These are phyloP conservation scores for Auricularia sp. DNA, from an alignment of 768 basidiomycete genomes.

Conservation along the genomic window DNA sequence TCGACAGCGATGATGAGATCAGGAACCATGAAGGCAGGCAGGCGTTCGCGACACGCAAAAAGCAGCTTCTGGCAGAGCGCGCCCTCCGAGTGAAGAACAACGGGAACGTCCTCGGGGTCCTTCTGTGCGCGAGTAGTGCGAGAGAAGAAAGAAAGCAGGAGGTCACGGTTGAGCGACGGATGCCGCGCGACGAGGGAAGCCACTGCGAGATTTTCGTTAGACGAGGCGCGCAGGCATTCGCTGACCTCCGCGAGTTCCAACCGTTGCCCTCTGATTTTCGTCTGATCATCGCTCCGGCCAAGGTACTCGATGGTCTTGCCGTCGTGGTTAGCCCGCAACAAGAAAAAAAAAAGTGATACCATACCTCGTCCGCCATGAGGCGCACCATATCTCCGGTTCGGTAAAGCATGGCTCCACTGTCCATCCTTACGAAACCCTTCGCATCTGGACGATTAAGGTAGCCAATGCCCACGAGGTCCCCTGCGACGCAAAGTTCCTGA, in stretches of 20 bases:
- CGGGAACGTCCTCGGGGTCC: slow-evolving; percentile 13
- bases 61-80: slow-evolving; percentile 20
- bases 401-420: slow-evolving; percentile 31
- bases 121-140: slow-evolving; percentile 24
- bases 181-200: slow-evolving; percentile 35
- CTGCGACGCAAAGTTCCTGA: slow-evolving; percentile 37
- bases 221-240: slow-evolving; percentile 27
- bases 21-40: slow-evolving; percentile 43
- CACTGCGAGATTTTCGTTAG: slow-evolving; percentile 25
- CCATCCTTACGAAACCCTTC: slow-evolving; percentile 38
- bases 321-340: neutral
- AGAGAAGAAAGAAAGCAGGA: slow-evolving; percentile 37
- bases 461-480: slow-evolving; percentile 39
- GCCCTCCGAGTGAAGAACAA: slow-evolving; percentile 25
- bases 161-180: slow-evolving; percentile 32
- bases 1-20: slow-evolving; percentile 38
- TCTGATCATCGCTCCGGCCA: slow-evolving; percentile 41
- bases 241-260: slow-evolving; percentile 44
- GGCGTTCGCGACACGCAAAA: slow-evolving; percentile 28
- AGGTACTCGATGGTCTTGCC: slow-evolving; percentile 32
- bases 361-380: slow-evolving; percentile 35
- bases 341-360: too few species aligned
- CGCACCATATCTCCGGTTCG: slow-evolving; percentile 39
- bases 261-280: slow-evolving; percentile 44
- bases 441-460: slow-evolving; percentile 35